Conservation (phyloP, 805 yeast genomes). For the Candida fluviatilis region DNA sequence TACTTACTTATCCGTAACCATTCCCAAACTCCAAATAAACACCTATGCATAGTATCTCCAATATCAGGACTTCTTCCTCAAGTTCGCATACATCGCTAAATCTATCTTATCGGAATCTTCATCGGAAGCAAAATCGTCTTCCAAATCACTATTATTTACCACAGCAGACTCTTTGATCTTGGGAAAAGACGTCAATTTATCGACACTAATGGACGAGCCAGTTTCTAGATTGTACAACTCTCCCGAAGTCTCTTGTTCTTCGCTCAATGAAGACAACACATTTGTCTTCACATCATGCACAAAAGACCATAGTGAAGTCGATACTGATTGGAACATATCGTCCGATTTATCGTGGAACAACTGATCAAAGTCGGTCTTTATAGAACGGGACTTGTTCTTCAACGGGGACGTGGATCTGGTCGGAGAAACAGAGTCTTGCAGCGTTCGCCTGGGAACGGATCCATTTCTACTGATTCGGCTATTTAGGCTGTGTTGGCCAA, state of each 20-base stretch:
- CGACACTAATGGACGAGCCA: constrained; percentile 20
- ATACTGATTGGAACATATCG: constrained; percentile 39
- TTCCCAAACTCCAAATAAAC: background rate
- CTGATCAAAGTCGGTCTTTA: constrained; percentile 4
- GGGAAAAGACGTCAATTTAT: constrained; percentile 5
- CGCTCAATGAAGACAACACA: constrained; percentile 24
- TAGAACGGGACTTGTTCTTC: constrained; percentile 13
- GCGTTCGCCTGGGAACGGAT: constrained; percentile 10
- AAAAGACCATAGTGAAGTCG: constrained; percentile 40
- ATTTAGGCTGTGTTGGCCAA: background rate
- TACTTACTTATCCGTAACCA: background rate
- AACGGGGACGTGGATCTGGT: constrained; percentile 24
- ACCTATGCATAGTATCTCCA: background rate
- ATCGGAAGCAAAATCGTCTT: constrained; percentile 4
- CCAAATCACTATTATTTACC: constrained; percentile 13
- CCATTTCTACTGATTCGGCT: constrained; percentile 1
- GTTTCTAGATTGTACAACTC: constrained; percentile 19
- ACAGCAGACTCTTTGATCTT: background rate
- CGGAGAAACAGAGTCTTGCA: constrained; percentile 25
- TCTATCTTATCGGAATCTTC: constrained; percentile 19
- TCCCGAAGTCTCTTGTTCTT: constrained; percentile 7
- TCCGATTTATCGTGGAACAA: constrained; percentile 12
- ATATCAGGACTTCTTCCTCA: constrained; percentile 6
- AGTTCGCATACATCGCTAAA: constrained; percentile 21
- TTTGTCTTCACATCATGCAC: constrained; percentile 38